Evolutionary conservation across 2,329 filamentous ascomycete species (phyloP).

Genomic region (Emmonsiellopsis sp.): DNA sequence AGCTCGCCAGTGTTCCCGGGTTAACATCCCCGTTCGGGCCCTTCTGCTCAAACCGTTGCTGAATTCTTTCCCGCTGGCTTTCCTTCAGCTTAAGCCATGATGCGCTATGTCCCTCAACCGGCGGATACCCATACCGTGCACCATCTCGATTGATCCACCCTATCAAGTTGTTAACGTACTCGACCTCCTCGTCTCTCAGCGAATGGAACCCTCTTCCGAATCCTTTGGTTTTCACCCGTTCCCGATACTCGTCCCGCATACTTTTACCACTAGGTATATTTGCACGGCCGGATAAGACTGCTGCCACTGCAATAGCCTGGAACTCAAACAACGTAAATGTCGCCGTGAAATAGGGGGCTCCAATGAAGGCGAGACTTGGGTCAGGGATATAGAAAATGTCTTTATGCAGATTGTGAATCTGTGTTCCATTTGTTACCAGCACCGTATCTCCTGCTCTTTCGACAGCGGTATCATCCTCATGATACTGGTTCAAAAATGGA

Average conservation of each 20-base stretch:
- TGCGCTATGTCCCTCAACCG: constrained; percentile 23
- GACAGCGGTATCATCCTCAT: constrained; percentile 35
- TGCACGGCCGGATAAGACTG: constrained; percentile 46
- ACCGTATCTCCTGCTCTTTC: constrained; percentile 44
- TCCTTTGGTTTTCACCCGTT: constrained; percentile 18
- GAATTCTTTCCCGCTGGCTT: constrained; percentile 13
- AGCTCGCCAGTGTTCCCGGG: too few species aligned
- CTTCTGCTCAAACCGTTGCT: too few species aligned
- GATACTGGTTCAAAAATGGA: constrained; percentile 51
- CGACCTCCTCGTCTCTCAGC: constrained; percentile 25
- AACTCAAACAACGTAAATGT: constrained; percentile 65
- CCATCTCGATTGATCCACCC: constrained; percentile 27
- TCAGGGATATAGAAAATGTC: constrained; percentile 65
- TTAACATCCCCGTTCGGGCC: too few species aligned
- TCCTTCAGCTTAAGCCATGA: constrained; percentile 22
- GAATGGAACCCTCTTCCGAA: constrained; percentile 30
- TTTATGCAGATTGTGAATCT: constrained; percentile 58
- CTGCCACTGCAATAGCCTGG: constrained; percentile 54
- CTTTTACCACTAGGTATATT: constrained; percentile 36
- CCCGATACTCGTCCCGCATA: constrained; percentile 28
- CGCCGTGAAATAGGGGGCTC: constrained; percentile 56
- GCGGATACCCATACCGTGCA: constrained; percentile 11
- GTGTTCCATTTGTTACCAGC: constrained; percentile 55
- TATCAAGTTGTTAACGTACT: constrained; percentile 25
- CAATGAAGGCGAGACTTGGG: constrained; percentile 54